Conservation (phyloP, 2,329 filamentous ascomycete genomes). For the Sporothrix euskadiensis region DNA sequence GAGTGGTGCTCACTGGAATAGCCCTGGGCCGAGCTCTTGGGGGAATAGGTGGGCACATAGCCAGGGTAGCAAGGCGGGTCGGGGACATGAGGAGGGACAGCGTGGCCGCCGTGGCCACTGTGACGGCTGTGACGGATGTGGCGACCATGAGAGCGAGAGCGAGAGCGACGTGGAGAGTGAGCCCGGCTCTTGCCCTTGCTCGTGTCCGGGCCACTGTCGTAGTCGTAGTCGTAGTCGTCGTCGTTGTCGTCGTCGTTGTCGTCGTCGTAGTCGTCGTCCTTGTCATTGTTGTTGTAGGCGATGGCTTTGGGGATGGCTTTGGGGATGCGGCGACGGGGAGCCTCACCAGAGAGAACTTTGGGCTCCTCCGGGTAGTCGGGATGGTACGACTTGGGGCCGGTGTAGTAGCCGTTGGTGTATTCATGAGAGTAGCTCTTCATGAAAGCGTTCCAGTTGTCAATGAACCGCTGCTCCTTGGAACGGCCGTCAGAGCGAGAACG, state of each 20-base stretch:
- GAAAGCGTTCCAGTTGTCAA: constrained; percentile 7
- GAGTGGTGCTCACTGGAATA: neutral
- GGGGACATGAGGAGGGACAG: neutral
- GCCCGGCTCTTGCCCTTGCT: neutral
- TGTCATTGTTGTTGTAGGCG: neutral
- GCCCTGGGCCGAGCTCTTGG: neutral
- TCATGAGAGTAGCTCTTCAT: neutral
- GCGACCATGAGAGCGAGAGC: neutral
- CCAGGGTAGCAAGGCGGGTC: neutral
- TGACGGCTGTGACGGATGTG: neutral
- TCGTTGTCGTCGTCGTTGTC: neutral
- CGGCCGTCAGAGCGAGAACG: neutral
- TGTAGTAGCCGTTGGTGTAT: constrained; percentile 7
- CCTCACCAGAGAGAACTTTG: neutral
- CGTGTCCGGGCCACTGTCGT: neutral
- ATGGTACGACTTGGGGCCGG: neutral
- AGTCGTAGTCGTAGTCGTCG: neutral
- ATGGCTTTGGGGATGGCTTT: neutral
- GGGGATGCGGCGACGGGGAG: neutral
- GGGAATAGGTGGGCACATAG: neutral
- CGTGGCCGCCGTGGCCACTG: neutral
- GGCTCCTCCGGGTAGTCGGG: neutral
- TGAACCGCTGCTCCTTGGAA: neutral
- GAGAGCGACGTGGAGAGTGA: neutral
- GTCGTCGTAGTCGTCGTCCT: neutral